Evolutionary conservation across 129 eudicot genomes (phyloP).

Genomic region (Chrysanthemum makinoi): DNA sequence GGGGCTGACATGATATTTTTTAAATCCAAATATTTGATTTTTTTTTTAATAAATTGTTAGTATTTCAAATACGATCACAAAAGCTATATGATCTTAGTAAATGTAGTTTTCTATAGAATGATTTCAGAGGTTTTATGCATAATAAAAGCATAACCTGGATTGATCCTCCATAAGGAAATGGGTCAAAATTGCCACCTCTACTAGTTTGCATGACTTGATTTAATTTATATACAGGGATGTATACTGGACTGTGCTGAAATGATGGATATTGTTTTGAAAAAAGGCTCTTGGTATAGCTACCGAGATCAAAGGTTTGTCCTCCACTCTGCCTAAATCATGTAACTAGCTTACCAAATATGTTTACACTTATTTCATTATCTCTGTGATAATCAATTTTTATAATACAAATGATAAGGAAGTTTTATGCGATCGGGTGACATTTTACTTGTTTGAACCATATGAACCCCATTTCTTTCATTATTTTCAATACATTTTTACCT

Average conservation of each 20-base stretch:
- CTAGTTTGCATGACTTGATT: conserved; percentile 13
- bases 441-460: background rate
- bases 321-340: background rate
- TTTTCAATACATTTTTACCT: background rate
- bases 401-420: background rate
- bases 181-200: background rate
- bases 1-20: background rate
- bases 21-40: background rate
- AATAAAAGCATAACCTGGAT: background rate
- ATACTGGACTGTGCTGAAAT: conserved; percentile 96
- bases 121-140: background rate
- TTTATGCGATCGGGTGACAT: background rate
- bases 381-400: background rate
- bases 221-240: conserved; percentile 63
- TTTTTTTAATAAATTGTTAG: background rate
- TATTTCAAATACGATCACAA: background rate
- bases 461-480: background rate
- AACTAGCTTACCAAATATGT: background rate
- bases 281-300: conserved; percentile 95
- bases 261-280: conserved; percentile 74
- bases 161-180: background rate
- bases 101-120: background rate
- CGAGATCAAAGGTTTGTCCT: conserved; percentile 73
- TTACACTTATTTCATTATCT: background rate
- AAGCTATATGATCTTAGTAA: background rate